A percentile compares a stretch with the other conserved stretches of the same genome.
Conservation (phyloP, 2,329 filamentous ascomycete genomes). For the Diaporthe citrichinensis region DNA sequence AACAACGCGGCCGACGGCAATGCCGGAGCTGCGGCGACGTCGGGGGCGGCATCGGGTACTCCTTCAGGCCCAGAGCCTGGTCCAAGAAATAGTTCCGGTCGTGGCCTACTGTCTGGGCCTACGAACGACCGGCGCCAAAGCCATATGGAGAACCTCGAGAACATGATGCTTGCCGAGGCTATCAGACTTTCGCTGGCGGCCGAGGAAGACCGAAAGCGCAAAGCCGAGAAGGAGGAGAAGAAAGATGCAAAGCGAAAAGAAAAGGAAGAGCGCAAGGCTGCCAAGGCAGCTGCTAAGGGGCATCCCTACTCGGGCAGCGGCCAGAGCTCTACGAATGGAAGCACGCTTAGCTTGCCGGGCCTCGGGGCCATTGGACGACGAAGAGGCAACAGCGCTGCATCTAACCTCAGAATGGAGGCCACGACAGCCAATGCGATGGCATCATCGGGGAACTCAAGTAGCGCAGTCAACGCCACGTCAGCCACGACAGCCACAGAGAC, state of each 20-base stretch:
- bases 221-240: slow-evolving; percentile 82
- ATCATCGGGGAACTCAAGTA: slow-evolving; percentile 53
- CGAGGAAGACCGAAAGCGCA: slow-evolving; percentile 92
- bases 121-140: slow-evolving; percentile 52
- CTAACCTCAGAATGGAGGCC: slow-evolving; percentile 71
- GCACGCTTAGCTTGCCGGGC: slow-evolving; percentile 73
- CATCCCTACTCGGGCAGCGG: slow-evolving; percentile 56
- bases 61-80: slow-evolving; percentile 52
- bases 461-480: slow-evolving; percentile 42
- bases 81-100: slow-evolving; percentile 50
- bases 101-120: slow-evolving; percentile 43
- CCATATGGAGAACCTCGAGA: slow-evolving; percentile 90
- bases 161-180: slow-evolving; percentile 99
- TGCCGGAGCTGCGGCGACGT: slow-evolving; percentile 48
- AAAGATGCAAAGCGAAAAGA: slow-evolving; percentile 90
- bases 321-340: slow-evolving; percentile 70
- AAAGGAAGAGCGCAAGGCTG: slow-evolving; percentile 85
- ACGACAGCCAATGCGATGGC: slow-evolving; percentile 62
- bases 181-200: slow-evolving; percentile 91
- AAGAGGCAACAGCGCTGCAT: slow-evolving; percentile 71
- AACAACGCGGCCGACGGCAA: slow-evolving; percentile 48
- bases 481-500: slow-evolving; percentile 45
- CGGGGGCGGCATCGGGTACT: slow-evolving; percentile 41
- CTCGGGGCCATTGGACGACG: slow-evolving; percentile 69
- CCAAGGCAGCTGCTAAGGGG: slow-evolving; percentile 71